These are phyloP conservation scores for Phanerochaete sordida DNA, from an alignment of 768 basidiomycete genomes.

Conservation along the genomic window DNA sequence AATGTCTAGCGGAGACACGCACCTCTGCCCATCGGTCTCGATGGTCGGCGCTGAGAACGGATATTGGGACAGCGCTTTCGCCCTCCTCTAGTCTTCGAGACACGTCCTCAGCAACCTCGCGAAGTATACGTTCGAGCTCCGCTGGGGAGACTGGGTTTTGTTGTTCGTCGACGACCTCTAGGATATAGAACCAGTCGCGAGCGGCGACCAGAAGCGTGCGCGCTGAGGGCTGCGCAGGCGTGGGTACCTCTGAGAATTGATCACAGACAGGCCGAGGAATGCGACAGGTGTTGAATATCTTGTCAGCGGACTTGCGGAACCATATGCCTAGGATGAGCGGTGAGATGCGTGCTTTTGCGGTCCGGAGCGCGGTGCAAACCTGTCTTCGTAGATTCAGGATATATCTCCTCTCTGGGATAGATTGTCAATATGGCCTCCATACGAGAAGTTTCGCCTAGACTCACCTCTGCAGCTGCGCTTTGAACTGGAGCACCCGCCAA, in stretches of 20 bases:
- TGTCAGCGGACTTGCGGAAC: slow-evolving; percentile 54
- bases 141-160: slow-evolving; percentile 27
- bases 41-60: slow-evolving; percentile 74
- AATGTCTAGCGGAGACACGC: slow-evolving; percentile 17
- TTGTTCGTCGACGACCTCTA: slow-evolving; percentile 58
- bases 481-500: slow-evolving; percentile 70
- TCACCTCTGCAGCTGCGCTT: slow-evolving; percentile 59
- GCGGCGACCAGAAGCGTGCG: slow-evolving; percentile 66
- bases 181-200: slow-evolving; percentile 75
- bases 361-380: slow-evolving; percentile 34
- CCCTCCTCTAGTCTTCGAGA: slow-evolving; percentile 43
- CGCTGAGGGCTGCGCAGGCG: slow-evolving; percentile 42
- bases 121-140: slow-evolving; percentile 44
- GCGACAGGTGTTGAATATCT: slow-evolving; percentile 75
- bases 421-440: background rate
- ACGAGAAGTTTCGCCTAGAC: slow-evolving; percentile 20
- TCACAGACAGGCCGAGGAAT: slow-evolving; percentile 71
- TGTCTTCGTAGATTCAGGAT: slow-evolving; percentile 68
- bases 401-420: slow-evolving; percentile 55
- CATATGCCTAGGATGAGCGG: slow-evolving; percentile 37
- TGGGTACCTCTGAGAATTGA: slow-evolving; percentile 47
- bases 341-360: too few species aligned
- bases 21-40: slow-evolving; percentile 83
- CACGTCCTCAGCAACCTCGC: slow-evolving; percentile 55
- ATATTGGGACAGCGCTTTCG: slow-evolving; percentile 58